phyloP scores from a whole-genome alignment of 176 grass and related monocot species.

The Luzula sylvatica region DNA sequence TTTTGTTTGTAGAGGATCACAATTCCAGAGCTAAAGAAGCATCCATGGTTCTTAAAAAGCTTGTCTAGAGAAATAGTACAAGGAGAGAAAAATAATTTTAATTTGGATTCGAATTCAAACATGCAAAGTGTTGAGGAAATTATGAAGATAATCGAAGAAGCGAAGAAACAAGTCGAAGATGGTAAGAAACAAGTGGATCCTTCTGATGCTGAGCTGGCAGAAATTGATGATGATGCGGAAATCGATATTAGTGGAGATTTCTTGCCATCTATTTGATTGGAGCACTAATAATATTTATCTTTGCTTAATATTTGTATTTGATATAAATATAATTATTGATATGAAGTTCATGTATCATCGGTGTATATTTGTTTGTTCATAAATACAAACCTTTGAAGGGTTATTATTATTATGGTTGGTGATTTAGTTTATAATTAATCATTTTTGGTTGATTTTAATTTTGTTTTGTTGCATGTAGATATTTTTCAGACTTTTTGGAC shows the following conservation, averaged over 20 bases:
- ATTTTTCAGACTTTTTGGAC: no score
- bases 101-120: conserved; percentile 9
- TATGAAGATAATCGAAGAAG: conserved; percentile 73
- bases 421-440: no score
- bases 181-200: conserved; percentile 23
- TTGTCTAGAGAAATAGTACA: conserved; percentile 60
- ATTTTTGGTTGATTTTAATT: no score
- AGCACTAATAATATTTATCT: no score
- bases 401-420: no score
- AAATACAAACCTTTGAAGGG: no score
- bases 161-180: conserved; percentile 43
- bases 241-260: conserved; percentile 14
- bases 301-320: no score
- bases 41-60: conserved; percentile 84
- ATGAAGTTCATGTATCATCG: no score
- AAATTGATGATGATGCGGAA: conserved; percentile 37
- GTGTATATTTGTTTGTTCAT: no score
- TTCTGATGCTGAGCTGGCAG: conserved; percentile 37
- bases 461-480: no score
- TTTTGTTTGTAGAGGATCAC: conserved; percentile 57
- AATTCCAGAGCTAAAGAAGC: conserved; percentile 83
- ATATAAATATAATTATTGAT: no score
- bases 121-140: conserved; percentile 62
- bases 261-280: background rate
- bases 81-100: conserved; percentile 47